Base-by-base conservation (phyloP, 805 yeast genomes). In the Ogataea philodendri region DNA sequence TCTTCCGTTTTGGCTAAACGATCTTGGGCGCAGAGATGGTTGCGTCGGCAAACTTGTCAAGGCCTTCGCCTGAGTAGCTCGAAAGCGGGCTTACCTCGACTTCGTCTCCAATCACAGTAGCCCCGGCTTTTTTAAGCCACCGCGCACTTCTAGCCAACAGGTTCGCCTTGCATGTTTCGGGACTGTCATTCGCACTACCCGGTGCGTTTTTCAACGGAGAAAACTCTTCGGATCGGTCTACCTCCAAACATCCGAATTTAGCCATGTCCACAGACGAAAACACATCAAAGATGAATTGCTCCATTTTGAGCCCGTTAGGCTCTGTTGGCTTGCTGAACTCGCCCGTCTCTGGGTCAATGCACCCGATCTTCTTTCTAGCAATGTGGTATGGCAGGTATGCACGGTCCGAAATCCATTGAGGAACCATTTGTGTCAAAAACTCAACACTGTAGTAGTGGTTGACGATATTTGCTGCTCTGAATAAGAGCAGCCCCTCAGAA, bases 281-380 rank as follows among this genome's bases (percentile, higher is more conserved):
- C 15, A 93, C 95, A 57, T 93, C 99, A 65, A 93, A 93, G 39
- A 93, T 95, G 53, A 93, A 93, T 60, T 90, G 97, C 61, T 93
- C 99, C 55, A 93, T 70, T 60, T 93, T 93, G 55, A 90, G 80
- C 26, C 97, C 98, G 59, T 93, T 93, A 30, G 90, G 85, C 39
- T 67, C 73, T 1, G 67, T 49, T n/a, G 97, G 96, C 49, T 74
- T 76, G 18, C 66, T 52, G 24, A 64, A 56, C 32, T 66, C 57
- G 19, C 76, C 77, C 0, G 75, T 63, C 1, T 50, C 55, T 15
- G 62, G 46, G 50, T 79, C 77, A 32, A 76, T 71, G 35, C 60
- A 63, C 13, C 57, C 54, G 44, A 93, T 86, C 67, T 88, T 90
- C 74, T 93, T 93, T 57, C 72, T 75, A 15, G 99, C 98, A 56